Evolutionary conservation across 768 basidiomycete genomes (phyloP).

Genomic region (Tulasnella calospora): DNA sequence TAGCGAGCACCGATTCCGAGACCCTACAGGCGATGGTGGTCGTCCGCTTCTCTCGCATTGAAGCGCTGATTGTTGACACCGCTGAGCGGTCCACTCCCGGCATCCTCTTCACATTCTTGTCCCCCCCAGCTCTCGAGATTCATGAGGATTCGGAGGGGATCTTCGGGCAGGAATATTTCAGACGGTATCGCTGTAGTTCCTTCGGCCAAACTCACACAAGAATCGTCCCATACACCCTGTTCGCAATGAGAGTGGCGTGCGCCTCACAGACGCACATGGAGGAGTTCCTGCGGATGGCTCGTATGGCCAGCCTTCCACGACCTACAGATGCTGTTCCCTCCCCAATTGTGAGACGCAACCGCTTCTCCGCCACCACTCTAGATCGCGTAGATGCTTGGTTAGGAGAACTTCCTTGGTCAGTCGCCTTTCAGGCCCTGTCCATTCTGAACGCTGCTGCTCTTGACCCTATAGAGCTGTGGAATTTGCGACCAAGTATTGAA

Average conservation of each 20-base stretch:
- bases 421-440: constrained; percentile 22
- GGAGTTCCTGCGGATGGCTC: constrained; percentile 13
- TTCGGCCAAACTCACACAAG: neutral
- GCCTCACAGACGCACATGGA: neutral
- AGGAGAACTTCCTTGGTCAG: constrained; percentile 3
- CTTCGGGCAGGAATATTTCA: neutral
- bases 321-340: neutral
- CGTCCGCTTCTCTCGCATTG: neutral
- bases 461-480: constrained; percentile 21
- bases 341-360: constrained; percentile 7
- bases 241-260: constrained; percentile 17
- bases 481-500: neutral
- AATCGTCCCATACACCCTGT: constrained; percentile 19
- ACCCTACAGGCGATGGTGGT: neutral
- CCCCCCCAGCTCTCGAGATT: constrained; percentile 15
- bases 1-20: neutral
- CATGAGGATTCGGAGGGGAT: neutral
- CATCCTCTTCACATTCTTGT: constrained; percentile 1
- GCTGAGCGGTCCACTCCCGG: neutral
- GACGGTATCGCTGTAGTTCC: neutral
- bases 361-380: neutral
- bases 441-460: constrained; percentile 1
- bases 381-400: constrained; percentile 13
- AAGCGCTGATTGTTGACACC: neutral
- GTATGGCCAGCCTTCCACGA: constrained; percentile 1